Conservation (phyloP, 371 early-diverging fungal genomes). For the Circinella umbellata region DNA sequence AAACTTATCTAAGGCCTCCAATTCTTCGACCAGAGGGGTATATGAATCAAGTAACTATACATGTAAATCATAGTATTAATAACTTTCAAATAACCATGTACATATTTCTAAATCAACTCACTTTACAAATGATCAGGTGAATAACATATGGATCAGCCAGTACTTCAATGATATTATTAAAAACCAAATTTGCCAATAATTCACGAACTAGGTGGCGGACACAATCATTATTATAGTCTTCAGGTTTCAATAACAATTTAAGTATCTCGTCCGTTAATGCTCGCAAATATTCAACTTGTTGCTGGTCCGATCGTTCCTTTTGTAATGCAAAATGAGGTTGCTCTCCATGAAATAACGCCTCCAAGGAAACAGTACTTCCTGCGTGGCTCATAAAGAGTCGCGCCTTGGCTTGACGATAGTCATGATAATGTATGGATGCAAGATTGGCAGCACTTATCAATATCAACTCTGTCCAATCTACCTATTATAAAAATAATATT, state of each 20-base stretch:
- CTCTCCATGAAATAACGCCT: conserved; percentile 61
- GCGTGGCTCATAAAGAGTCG: conserved; percentile 57
- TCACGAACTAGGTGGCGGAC: conserved; percentile 63
- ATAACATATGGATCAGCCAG: conserved; percentile 64
- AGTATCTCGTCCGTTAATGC: conserved; percentile 55
- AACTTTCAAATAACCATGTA: too few species aligned
- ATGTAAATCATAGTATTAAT: not conserved
- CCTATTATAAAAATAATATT: conserved; percentile 26
- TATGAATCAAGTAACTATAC: conserved; percentile 34
- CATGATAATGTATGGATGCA: conserved; percentile 53
- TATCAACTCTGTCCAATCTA: conserved; percentile 62
- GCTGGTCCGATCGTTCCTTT: conserved; percentile 23
- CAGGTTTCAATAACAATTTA: conserved; percentile 36
- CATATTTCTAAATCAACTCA: conserved; percentile 16
- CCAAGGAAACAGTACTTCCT: conserved; percentile 47
- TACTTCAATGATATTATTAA: conserved; percentile 49
- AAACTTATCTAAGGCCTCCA: conserved; percentile 36
- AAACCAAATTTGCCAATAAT: conserved; percentile 54
- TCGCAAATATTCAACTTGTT: conserved; percentile 57
- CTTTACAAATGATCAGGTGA: conserved; percentile 63
- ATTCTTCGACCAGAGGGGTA: conserved; percentile 30
- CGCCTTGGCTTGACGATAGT: conserved; percentile 54
- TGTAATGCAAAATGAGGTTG: conserved; percentile 65
- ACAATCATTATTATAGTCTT: conserved; percentile 57
- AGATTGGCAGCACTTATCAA: conserved; percentile 58